Evolutionary conservation across 2,329 filamentous ascomycete genomes (phyloP), one percentile per base, ranked within the genome.

Genomic region (Colletotrichum magnum): DNA sequence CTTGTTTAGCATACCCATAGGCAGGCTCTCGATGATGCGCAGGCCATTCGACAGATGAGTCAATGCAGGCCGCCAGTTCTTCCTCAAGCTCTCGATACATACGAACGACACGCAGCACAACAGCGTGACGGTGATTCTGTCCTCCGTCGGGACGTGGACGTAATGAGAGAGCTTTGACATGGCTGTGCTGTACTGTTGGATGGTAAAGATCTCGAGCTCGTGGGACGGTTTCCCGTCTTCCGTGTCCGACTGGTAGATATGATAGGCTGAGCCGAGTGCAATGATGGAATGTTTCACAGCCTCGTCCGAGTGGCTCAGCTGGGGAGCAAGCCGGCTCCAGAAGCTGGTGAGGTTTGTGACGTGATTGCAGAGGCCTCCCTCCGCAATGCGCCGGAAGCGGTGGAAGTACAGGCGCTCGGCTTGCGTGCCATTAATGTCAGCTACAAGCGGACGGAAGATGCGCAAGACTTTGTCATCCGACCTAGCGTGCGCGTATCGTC

Each of bases 141-240:
- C 61, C 41, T 75, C 74, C 16, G 81, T 74, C 21, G 67, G 57
- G 6, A 69, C 51, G 7, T 67, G 32, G 18, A 56, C 52, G n/a
- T 66, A 58, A 50, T 28, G 61, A 12, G 61, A 67, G 24, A 69
- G 57, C 47, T 76, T 74, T 56, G 77, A 77, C 59, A 83, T 79
- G 21, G 80, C 78, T 10, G 75, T 73, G 71, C 78, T 80, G 71
- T 83, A 82, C 60, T 82, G 79, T 63, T 79, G 76, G 64, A 82
- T 78, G 48, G 77, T 77, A 70, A 82, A 80, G 6, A 79, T 72
- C 56, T 82, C 79, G 4, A 78, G 73, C 32, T 77, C 72, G 26
- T 74, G 74, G 5, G 72, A 72, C 36, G 71, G 64, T 45, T 72
- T 58, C 15, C 72, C 60, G 28, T 70, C 65, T 58, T 72, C 61